Evolutionary conservation across 805 yeast genomes (phyloP).

Genomic region (Candida quercuum): DNA sequence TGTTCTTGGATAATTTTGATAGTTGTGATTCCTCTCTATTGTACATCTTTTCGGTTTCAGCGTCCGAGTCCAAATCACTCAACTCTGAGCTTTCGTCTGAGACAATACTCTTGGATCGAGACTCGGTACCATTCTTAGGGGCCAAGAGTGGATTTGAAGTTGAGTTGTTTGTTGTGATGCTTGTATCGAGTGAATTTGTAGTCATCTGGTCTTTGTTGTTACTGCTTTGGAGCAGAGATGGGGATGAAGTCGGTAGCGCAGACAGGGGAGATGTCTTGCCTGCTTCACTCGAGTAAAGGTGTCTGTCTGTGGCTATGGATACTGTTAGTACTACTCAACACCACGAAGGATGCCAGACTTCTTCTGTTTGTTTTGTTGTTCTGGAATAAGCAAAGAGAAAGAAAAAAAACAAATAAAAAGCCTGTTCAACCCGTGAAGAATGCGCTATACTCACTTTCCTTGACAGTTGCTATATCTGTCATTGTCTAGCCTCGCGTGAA

Average conservation of each 20-base stretch:
- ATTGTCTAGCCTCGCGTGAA: conserved; percentile 3
- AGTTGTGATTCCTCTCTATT: conserved; percentile 32
- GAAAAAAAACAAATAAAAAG: background rate
- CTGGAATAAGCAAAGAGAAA: no score
- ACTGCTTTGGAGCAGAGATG: conserved; percentile 13
- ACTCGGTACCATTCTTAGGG: background rate
- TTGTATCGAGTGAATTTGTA: conserved; percentile 1
- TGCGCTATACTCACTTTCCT: conserved; percentile 7
- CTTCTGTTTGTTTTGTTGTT: no score
- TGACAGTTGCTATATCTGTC: conserved; percentile 16
- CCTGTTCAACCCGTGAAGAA: background rate
- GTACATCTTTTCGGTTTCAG: conserved; percentile 87
- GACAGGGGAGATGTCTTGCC: conserved; percentile 25
- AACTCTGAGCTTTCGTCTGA: conserved; percentile 36
- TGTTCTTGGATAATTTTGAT: conserved; percentile 32
- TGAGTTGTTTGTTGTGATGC: background rate
- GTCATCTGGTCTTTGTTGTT: conserved; percentile 2
- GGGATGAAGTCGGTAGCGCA: conserved; percentile 21
- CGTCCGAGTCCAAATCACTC: conserved; percentile 71
- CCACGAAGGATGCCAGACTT: no score
- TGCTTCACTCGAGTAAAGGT: conserved; percentile 11
- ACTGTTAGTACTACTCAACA: conserved; percentile 3
- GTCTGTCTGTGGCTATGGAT: conserved; percentile 2
- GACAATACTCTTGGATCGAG: conserved; percentile 18
- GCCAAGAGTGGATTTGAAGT: background rate